A percentile compares a stretch with the other conserved stretches of the same genome.
phyloP scores from a whole-genome alignment of 495 filamentous ascomycete genomes.

The Neurospora sp. region DNA sequence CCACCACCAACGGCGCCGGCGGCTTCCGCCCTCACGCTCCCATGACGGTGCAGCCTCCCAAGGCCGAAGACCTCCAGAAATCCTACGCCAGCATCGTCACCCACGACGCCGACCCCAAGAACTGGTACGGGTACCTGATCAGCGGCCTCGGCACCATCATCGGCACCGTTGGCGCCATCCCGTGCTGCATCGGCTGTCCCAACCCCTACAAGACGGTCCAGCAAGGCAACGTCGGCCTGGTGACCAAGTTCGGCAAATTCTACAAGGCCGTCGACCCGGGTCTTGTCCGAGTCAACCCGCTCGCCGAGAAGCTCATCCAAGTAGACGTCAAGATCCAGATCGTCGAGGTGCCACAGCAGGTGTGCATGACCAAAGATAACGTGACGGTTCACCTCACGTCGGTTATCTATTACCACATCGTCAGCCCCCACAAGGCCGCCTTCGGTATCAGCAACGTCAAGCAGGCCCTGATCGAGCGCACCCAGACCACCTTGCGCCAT shows the following conservation, averaged over 20 bases:
- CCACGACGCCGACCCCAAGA: constrained; percentile 61
- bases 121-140: constrained; percentile 89
- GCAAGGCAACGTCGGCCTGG: constrained; percentile 88
- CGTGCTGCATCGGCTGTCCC: constrained; percentile 85
- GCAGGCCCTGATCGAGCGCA: constrained; percentile 92
- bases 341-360: constrained; percentile 88
- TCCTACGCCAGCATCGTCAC: constrained; percentile 73
- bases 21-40: constrained; percentile 36
- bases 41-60: constrained; percentile 74
- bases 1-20: neutral
- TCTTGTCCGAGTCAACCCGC: constrained; percentile 95
- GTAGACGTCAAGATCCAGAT: constrained; percentile 99
- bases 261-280: constrained; percentile 94
- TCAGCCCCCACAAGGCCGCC: constrained; percentile 88
- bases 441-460: constrained; percentile 94
- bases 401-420: constrained; percentile 99
- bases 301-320: constrained; percentile 78
- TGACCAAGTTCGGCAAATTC: constrained; percentile 95
- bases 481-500: constrained; percentile 94
- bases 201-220: constrained; percentile 94
- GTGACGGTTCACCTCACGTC: constrained; percentile 87
- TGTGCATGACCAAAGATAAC: constrained; percentile 99
- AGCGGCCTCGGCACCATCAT: constrained; percentile 65
- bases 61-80: constrained; percentile 74
- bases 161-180: constrained; percentile 77